A percentile compares a stretch with the other conserved stretches of the same genome.
Evolutionary conservation across 1,284 basidiomycete genomes (phyloP).

Genomic region (Cryptococcus sp.): DNA sequence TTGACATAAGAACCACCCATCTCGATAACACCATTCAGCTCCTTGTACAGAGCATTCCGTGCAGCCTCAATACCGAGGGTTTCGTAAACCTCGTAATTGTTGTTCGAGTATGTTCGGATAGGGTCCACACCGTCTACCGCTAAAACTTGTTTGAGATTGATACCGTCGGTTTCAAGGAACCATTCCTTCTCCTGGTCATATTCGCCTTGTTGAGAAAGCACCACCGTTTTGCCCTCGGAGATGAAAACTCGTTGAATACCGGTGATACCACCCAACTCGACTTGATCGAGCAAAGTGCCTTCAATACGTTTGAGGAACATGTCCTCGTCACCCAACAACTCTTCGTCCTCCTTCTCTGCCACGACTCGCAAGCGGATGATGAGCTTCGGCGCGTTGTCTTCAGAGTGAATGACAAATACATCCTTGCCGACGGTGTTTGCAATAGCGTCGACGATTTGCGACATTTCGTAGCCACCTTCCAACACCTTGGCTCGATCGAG

Average conservation of each 20-base stretch:
- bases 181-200: slow-evolving; percentile 71
- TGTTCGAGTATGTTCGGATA: slow-evolving; percentile 91
- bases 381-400: slow-evolving; percentile 97
- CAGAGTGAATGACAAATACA: slow-evolving; percentile 96
- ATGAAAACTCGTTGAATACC: slow-evolving; percentile 93
- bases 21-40: slow-evolving; percentile 91
- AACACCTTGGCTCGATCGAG: slow-evolving; percentile 98
- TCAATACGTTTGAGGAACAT: slow-evolving; percentile 95
- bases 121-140: slow-evolving; percentile 94
- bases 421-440: slow-evolving; percentile 94
- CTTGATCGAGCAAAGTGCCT: slow-evolving; percentile 94
- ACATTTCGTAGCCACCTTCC: slow-evolving; percentile 94
- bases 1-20: slow-evolving; percentile 99
- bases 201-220: slow-evolving; percentile 62
- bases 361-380: slow-evolving; percentile 95
- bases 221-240: slow-evolving; percentile 77
- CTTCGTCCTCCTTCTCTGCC: slow-evolving; percentile 85
- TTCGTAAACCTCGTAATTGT: slow-evolving; percentile 91
- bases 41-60: slow-evolving; percentile 87
- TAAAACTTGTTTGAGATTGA: slow-evolving; percentile 92
- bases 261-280: slow-evolving; percentile 89
- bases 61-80: slow-evolving; percentile 99
- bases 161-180: slow-evolving; percentile 96
- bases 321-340: slow-evolving; percentile 82
- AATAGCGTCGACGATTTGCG: slow-evolving; percentile 90